Base-by-base conservation (phyloP, 2,329 filamentous ascomycete species). In the Celoporthe dispersa region DNA sequence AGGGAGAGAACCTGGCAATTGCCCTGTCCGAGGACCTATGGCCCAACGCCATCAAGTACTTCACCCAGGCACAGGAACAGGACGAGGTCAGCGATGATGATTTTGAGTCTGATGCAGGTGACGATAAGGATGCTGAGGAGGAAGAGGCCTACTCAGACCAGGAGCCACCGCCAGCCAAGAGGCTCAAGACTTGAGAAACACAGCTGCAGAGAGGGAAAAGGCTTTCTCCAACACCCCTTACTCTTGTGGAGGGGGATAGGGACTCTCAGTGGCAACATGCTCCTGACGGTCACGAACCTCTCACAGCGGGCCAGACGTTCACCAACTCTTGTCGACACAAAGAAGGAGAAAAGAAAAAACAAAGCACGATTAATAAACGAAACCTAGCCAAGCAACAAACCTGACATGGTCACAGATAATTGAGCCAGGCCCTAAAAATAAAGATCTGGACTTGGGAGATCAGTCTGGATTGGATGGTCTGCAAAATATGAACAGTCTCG, bases 1-100 rank as follows among this genome's bases (percentile, higher is more conserved):
- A 90, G 59, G 95, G 93, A 31, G 94, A 97, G 75, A 92, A 94
- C 72, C 81, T 98, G 63, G 94, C 94, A 53, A 86, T 94, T 73
- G 86, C 90, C 71, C 85, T 98, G 75, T 89, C 92, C 11, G 94
- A 98, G 78, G 95, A 98, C 75, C 83, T 98, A 66, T 98, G 92
- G 91, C 92, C 93, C 63, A 89, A 90, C 73, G 95, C 94, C 70
- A 91, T 97, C 80, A 93, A 92, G 80, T 97, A 96, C 83, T 98
- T 96, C 83, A 92, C 87, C 67, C 87, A 92, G 82, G 92, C 93
- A 61, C 89, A 91, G 78, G 91, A 94, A 76, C 83, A 88, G 68
- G 90, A 90, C 65, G 87, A 87, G 14, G 78, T 91, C 77, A 90
- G 83, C 76, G 93, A 94, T 71, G 78, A 88, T 59, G 91, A 94